Percentiles rank a stretch among this genome's conserved stretches.
phyloP scores from a whole-genome alignment of 208 protist species.

The Leishmania gerbilli region DNA sequence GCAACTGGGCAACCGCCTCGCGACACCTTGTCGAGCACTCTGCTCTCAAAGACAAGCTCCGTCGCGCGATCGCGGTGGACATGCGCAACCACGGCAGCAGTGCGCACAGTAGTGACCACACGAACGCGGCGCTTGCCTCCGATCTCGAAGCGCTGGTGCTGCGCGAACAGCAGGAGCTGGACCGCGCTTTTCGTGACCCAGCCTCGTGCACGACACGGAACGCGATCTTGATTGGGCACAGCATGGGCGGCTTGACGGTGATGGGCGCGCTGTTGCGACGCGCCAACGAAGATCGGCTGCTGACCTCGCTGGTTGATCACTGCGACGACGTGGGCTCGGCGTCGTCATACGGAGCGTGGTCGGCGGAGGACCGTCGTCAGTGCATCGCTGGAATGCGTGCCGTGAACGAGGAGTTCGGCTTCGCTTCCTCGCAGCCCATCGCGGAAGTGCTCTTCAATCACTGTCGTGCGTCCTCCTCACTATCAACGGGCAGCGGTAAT shows the following conservation, averaged over 20 bases:
- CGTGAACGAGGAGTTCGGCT: constrained; percentile 65
- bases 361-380: constrained; percentile 13
- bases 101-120: constrained; percentile 58
- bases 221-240: constrained; percentile 81
- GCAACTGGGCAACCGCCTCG: constrained; percentile 76
- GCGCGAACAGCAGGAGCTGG: constrained; percentile 34
- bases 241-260: constrained; percentile 84
- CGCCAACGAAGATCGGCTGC: constrained; percentile 64
- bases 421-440: constrained; percentile 45
- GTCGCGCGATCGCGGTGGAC: constrained; percentile 58
- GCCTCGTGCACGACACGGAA: constrained; percentile 17
- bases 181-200: constrained; percentile 9
- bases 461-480: background rate
- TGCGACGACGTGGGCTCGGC: constrained; percentile 7
- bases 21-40: constrained; percentile 51
- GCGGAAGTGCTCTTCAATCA: constrained; percentile 47
- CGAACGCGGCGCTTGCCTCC: constrained; percentile 63
- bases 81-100: constrained; percentile 89
- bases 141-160: constrained; percentile 74
- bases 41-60: constrained; percentile 35
- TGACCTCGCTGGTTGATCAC: constrained; percentile 30
- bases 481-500: constrained; percentile 4
- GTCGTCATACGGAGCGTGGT: constrained; percentile 24
- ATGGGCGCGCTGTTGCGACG: constrained; percentile 75
- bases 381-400: constrained; percentile 48